Evolutionary conservation across 2,329 filamentous ascomycete genomes (phyloP), one percentile per base, ranked within the genome.

Genomic region (Tolypocladium pustulatum): DNA sequence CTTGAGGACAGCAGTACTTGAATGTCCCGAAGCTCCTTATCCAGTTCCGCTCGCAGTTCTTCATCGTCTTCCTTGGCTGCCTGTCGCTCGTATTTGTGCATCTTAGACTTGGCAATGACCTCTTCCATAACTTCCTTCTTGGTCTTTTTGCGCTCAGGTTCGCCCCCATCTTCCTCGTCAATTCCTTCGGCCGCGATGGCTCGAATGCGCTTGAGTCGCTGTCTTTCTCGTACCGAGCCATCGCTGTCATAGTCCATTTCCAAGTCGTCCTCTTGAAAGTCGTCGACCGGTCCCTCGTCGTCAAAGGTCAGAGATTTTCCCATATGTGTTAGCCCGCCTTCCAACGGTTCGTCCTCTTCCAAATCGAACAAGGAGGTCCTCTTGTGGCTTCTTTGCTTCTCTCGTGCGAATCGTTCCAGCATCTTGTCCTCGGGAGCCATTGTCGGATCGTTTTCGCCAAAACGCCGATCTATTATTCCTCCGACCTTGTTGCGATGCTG

Each of bases 41-140:
- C 91, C 20, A 99, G 79, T 70, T 92, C 85, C 60, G 87, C 86
- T 60, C 91, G 83, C 57, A 97, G 73, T 64, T 96, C 93, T 56
- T 95, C 91, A 65, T 99, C 94, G 55, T 94, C 91, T 61, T 97
- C 94, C 69, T 96, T 97, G 34, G 85, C 85, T 61, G 90, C 87
- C 73, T 99, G 94, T 46, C 94, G 86, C 75, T 97, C 92, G 69
- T 93, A 92, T 75, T 96, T 97, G 81, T 97, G 83, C 62, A 90
- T 80, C 71, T 99, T 99, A 1, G 93, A 97, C 74, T 99, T 99
- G 61, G 92, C 90, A 64, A 99, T 97, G 61, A 99, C 82, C 73
- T 99, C 95, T 68, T 96, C 89, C 90, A 97, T 97, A 55, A 99
- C 90, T 73, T 99, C 94, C 57, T 94, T 89, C 75, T 97, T 97